Base-by-base conservation (phyloP, 208 protist genomes). In the Acanthamoeba lenticulata region DNA sequence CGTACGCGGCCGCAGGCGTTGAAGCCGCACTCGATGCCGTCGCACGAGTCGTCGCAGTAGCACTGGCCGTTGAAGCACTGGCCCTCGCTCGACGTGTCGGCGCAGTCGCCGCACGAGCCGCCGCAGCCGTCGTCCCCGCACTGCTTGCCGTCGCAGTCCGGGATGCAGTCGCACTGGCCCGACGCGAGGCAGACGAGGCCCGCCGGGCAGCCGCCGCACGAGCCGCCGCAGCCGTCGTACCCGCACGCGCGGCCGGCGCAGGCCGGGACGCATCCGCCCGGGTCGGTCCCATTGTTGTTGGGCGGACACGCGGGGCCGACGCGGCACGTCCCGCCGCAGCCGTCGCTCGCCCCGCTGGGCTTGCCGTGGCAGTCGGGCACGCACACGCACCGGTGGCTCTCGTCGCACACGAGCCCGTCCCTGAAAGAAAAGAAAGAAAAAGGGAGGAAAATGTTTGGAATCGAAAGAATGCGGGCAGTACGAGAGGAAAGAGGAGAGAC, bases 61-160 rank as follows among this genome's bases (percentile, higher is more conserved):
- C 86, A 92, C 21, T 92, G 55, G 4, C 86, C 86, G 44, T 92
- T 17, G 40, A 49, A 92, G 55, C 86, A 92, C 15, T 29, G 85
- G 7, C 85, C 57, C 40, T 74, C 86, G 36, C 55, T 49, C 4
- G n/a, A n/a, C n/a, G 86, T 42, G 29, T 92, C 57, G 27, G 86
- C 69, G 44, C 86, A 92, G 45, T 92, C 86, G 38, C 86, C 86
- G 42, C 86, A 92, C 32, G 86, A 92, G 29, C 86, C 86, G 2
- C 86, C 86, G 32, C 86, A 92, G 6, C 86, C 86, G 32, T 92
- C 86, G 2, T 32, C n/a, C 17, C 86, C 86, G 62, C 86, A 92
- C 34, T 67, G 36, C 57, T 74, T 92, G 1, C 2, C 86, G 0
- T 92, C 86, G 24, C 86, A 92, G 15, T 92, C 86, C 17, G 86